Conservation (phyloP, 169 alveolate genomes). For the Babesia ovis region DNA sequence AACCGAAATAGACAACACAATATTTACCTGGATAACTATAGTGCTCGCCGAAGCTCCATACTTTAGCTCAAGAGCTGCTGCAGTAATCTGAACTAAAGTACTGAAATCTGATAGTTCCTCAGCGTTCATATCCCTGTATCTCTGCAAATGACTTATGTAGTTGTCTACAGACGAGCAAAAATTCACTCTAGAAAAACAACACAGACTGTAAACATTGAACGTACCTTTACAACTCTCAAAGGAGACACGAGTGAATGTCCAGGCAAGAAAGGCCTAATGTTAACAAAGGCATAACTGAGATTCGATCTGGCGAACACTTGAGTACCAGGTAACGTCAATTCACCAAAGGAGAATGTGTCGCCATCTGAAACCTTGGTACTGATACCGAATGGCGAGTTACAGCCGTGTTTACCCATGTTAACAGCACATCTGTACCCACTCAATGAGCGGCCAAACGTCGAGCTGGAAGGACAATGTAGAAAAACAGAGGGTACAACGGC, state of each 20-base stretch:
- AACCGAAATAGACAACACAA: neutral
- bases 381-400: neutral
- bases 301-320: conserved; percentile 71
- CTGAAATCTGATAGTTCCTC: conserved; percentile 52
- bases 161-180: neutral
- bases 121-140: conserved; percentile 59
- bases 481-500: too few species aligned
- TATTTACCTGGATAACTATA: conserved; percentile 49
- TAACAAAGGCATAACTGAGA: conserved; percentile 70
- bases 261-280: conserved; percentile 75
- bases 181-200: neutral
- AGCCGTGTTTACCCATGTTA: neutral
- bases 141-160: conserved; percentile 19
- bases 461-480: too few species aligned
- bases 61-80: conserved; percentile 61
- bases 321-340: conserved; percentile 52
- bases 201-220: neutral
- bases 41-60: conserved; percentile 47
- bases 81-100: conserved; percentile 51
- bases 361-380: neutral
- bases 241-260: conserved; percentile 79
- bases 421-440: neutral
- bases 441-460: too few species aligned
- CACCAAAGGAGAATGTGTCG: conserved; percentile 67
- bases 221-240: conserved; percentile 59